Base-by-base conservation (phyloP, 495 filamentous ascomycete species). In the Tuber calosporum region DNA sequence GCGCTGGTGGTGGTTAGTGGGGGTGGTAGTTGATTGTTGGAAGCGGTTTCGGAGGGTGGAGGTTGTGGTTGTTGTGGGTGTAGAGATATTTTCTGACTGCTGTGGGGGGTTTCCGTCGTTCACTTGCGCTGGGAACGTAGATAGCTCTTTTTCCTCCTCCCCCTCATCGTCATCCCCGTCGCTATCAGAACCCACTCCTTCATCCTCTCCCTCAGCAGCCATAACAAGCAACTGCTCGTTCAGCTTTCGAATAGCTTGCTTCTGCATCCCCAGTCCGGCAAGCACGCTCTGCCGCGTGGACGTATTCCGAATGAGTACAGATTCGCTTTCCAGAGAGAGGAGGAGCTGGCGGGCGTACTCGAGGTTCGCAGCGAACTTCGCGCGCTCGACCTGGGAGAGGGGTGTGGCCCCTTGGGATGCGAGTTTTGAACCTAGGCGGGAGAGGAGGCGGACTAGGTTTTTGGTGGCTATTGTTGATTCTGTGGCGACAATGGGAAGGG, bases 351-450 rank as follows among this genome's bases (percentile, higher is more conserved):
- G 79, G 2, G 79, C 75, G 69, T 81, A 78, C 48, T 81, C 79
- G 41, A 81, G 79, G 66, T 81, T 81, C 75, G 75, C 79, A 7
- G 79, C 71, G 1, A 80, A 75, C 53, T 78, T 80, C 66, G 75
- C 75, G 40, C 79, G 78, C 68, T 81, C 79, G 5, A 81, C 30
- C 13, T 26, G 11, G 53, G 53, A 62, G 53, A 62, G 53, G 69
- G 94, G 97, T 81, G 93, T 91, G 22, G 97, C 94, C 4, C 85
- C 97, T 6, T 83, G 40, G 38, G 68, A 77, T 36, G 69, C 73
- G 11, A 77, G 81, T 75, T 72, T 82, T 76, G 30, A 79, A 75
- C 66, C 58, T 68, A 68, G 81, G 75, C 58, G 84, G 82, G 37
- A 83, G 78, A 80, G 82, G 75, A 75, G 84, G 58, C 78, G 82